Percentiles rank a stretch among this genome's conserved stretches.
Evolutionary conservation across 352 stramenopile genomes (phyloP).

Genomic region (Globisporangium barbulae): DNA sequence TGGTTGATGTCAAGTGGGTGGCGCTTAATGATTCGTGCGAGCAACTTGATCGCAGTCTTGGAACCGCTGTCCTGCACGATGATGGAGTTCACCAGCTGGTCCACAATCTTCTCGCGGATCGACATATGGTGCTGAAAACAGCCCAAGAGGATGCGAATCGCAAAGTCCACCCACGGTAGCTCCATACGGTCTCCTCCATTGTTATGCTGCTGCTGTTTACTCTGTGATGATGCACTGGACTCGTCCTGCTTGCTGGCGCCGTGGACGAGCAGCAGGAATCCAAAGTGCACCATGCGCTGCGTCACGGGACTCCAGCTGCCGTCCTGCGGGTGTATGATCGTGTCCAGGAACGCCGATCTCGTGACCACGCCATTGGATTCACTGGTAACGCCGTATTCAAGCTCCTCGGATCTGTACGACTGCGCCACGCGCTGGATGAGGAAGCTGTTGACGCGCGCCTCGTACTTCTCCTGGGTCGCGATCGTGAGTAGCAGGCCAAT

Average conservation of each 20-base stretch:
- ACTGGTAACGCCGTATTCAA: not conserved
- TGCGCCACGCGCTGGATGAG: slow-evolving; percentile 26
- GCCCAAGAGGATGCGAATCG: slow-evolving; percentile 37
- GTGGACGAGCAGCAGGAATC: slow-evolving; percentile 31
- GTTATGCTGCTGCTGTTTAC: not conserved
- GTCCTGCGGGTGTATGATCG: slow-evolving; percentile 28
- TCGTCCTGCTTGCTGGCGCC: slow-evolving; percentile 21
- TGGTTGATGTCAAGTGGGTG: slow-evolving; percentile 37
- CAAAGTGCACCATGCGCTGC: slow-evolving; percentile 31
- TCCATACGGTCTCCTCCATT: not conserved
- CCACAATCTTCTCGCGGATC: slow-evolving; percentile 29
- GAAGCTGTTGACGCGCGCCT: slow-evolving; percentile 22
- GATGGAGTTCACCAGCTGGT: slow-evolving; percentile 43
- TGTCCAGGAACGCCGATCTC: slow-evolving; percentile 22
- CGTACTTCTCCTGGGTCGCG: slow-evolving; percentile 28
- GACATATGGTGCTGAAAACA: slow-evolving; percentile 43
- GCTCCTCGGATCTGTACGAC: slow-evolving; percentile 21
- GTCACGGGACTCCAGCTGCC: slow-evolving; percentile 32
- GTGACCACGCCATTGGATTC: slow-evolving; percentile 2
- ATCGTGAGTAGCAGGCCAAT: slow-evolving; percentile 43
- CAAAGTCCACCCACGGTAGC: slow-evolving; percentile 33
- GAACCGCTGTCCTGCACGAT: slow-evolving; percentile 33
- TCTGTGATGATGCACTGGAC: slow-evolving; percentile 5
- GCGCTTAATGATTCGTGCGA: slow-evolving; percentile 36
- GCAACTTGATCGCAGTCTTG: slow-evolving; percentile 26